phyloP scores from a whole-genome alignment of 768 basidiomycete species.

The Hemileccinum impolitum region DNA sequence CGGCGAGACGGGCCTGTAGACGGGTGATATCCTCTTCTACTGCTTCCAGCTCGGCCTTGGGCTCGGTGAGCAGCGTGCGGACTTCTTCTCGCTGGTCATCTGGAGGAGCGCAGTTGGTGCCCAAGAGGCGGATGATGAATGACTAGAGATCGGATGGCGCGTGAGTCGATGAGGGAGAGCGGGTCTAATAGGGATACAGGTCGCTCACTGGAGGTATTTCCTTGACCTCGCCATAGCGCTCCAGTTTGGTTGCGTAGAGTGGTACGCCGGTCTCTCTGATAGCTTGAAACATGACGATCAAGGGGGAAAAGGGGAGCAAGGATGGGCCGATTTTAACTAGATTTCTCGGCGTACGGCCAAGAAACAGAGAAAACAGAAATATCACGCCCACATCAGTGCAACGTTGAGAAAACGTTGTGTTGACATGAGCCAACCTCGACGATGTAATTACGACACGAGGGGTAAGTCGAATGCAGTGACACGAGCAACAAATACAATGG shows the following conservation, averaged over 20 bases:
- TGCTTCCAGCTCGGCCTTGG: slow-evolving; percentile 24
- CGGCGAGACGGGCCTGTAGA: slow-evolving; percentile 29
- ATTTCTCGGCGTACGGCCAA: neutral
- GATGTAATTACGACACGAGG: slow-evolving; percentile 7
- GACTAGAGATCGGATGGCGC: slow-evolving; percentile 17
- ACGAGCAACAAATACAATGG: no score
- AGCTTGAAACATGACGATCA: slow-evolving; percentile 9
- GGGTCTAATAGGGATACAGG: slow-evolving; percentile 1
- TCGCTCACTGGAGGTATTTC: slow-evolving; percentile 27
- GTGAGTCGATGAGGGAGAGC: neutral
- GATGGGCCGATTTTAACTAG: slow-evolving; percentile 11
- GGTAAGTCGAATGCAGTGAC: no score
- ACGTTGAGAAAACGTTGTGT: slow-evolving; percentile 32
- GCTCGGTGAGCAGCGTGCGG: slow-evolving; percentile 21
- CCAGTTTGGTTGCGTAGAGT: slow-evolving; percentile 24
- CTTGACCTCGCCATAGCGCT: slow-evolving; percentile 28
- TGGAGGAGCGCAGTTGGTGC: slow-evolving; percentile 25
- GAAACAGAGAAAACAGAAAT: neutral
- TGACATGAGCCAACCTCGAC: slow-evolving; percentile 20
- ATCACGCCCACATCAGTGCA: slow-evolving; percentile 18
- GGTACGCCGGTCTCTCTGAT: slow-evolving; percentile 24
- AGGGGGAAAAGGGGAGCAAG: neutral
- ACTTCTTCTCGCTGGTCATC: slow-evolving; percentile 30
- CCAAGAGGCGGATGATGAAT: slow-evolving; percentile 29
- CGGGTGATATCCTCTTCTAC: slow-evolving; percentile 26